Evolutionary conservation across 208 protist genomes (phyloP).

Genomic region (Leishmania amazonensis): DNA sequence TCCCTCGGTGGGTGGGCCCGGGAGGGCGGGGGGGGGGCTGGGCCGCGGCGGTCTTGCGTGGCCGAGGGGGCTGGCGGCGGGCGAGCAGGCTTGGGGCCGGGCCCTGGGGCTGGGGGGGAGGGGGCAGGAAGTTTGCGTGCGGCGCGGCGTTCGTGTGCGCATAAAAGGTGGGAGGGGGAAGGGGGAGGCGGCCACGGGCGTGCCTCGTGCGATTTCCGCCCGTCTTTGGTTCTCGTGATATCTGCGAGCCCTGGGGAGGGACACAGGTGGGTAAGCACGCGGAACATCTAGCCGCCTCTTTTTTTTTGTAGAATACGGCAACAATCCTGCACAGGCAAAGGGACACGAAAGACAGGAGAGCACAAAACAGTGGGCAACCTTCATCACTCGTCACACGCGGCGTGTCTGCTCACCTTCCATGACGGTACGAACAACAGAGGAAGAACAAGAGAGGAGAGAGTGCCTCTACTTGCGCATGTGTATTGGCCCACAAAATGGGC

Average conservation of each 20-base stretch:
- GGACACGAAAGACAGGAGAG: background rate
- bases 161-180: no score
- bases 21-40: no score
- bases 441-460: background rate
- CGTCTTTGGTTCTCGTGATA: background rate
- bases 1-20: background rate
- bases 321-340: background rate
- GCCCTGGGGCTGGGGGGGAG: no score
- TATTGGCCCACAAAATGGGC: background rate
- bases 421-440: background rate
- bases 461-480: background rate
- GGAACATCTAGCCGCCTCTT: background rate
- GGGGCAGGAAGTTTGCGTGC: no score
- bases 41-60: no score
- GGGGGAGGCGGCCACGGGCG: no score
- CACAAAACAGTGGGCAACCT: background rate
- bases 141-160: no score
- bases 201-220: background rate
- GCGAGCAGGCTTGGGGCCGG: no score
- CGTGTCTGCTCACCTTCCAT: background rate
- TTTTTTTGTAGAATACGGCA: background rate
- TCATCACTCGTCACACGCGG: background rate
- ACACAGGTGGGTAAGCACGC: background rate
- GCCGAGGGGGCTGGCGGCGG: no score
- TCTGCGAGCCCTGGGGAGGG: background rate